Base-by-base conservation (phyloP, 345 rosid species). In the Dovyalis caffra region DNA sequence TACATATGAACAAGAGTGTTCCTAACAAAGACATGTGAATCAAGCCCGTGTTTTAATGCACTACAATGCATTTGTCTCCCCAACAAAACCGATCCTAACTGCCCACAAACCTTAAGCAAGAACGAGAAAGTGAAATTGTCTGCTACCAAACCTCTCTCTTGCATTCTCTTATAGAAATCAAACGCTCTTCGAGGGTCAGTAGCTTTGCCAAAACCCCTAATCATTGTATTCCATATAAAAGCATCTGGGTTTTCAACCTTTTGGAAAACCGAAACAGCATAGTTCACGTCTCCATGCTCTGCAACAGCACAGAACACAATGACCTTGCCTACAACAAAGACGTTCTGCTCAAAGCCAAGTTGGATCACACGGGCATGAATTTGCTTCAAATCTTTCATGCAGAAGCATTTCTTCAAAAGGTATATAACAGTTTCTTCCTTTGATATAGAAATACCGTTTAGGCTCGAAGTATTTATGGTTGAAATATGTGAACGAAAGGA, bases 141-240 rank as follows among this genome's bases (percentile, higher is more conserved):
- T 7, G 86, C 71, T 6, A 26, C 70, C 34, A 76, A 68, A 5
- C 85, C 84, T 34, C 62, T 49, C 63, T 45, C 71, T 64, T 51
- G 81, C 90, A 85, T 85, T 34, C 66, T 72, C 56, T 49, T 67
- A 51, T 73, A 76, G 78, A 71, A 74, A 43, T 71, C 73, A 11
- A 83, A 80, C 8, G 81, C 85, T 26, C 45, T 77, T 33, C 29
- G 61, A 69, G 73, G 75, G 37, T 76, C 66, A 35, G 33, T 29
- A 21, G 66, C 28, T 63, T 66, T 78, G 51, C 82, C 71, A 64
- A 83, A 85, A 5, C 88, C 86, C 15, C 88, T 74, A 53, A 87
- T 83, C 81, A 85, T 76, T 26, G 84, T 76, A 70, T 83, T 87
- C 87, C 84, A 85, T 31, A 87, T 78, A 77, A 87, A 87, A 72